phyloP scores from a whole-genome alignment of 441 rosid genomes.

The California macrophylla region DNA sequence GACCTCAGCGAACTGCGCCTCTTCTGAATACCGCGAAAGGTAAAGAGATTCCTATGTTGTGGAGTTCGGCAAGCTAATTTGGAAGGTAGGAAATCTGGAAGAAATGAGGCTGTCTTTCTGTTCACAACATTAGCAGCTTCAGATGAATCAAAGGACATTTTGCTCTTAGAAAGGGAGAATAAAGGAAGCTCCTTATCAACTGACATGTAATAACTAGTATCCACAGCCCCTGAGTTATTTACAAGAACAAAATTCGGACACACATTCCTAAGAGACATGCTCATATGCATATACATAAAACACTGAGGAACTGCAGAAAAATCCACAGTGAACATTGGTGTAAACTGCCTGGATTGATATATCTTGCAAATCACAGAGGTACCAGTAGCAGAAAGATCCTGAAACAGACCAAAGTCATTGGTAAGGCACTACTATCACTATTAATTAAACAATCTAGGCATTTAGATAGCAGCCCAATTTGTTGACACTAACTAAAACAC shows the following conservation, averaged over 20 bases:
- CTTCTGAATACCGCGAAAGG: conserved; percentile 57
- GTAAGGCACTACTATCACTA: background rate
- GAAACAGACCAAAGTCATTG: conserved; percentile 19
- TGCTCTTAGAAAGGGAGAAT: conserved; percentile 8
- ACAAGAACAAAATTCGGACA: conserved; percentile 30
- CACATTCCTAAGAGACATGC: conserved; percentile 24
- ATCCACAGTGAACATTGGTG: conserved; percentile 57
- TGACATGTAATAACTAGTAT: conserved; percentile 19
- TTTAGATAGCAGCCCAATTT: background rate
- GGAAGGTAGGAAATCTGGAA: conserved; percentile 41
- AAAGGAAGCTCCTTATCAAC: conserved; percentile 18
- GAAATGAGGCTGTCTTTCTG: conserved; percentile 23
- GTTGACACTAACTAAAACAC: no score
- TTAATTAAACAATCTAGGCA: background rate
- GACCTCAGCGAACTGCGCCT: conserved; percentile 64
- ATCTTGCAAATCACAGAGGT: conserved; percentile 60
- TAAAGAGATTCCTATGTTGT: conserved; percentile 41
- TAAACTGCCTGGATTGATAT: conserved; percentile 29
- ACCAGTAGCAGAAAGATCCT: conserved; percentile 38
- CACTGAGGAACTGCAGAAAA: conserved; percentile 59
- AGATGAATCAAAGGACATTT: background rate
- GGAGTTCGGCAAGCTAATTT: conserved; percentile 36
- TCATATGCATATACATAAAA: conserved; percentile 48
- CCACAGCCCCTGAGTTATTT: conserved; percentile 26
- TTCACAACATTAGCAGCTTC: conserved; percentile 23